Base-by-base conservation (phyloP, 768 basidiomycete species). In the Naganishia vishniacii region DNA sequence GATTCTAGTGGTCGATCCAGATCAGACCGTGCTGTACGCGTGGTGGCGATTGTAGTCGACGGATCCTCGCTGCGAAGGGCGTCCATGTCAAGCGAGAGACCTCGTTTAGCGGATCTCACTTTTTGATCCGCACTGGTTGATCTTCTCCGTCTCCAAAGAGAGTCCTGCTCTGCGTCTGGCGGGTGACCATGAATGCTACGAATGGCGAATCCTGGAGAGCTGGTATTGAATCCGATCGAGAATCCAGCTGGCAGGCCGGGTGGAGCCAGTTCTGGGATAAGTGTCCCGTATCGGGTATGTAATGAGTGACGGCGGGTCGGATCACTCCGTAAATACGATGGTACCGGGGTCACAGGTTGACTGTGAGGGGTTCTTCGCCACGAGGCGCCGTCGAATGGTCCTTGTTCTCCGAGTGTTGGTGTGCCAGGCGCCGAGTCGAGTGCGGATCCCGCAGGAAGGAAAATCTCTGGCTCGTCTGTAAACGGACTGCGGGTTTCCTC, bases 221-320 rank as follows among this genome's bases (percentile, higher is more conserved):
- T 69, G 7, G 77, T 75, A 37, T 75, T 76, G 32, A 78, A 61
- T 9, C 77, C 77, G 31, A 78, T 78, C 0, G 69, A 66, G 70
- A 78, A 77, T 0, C 75, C 75, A 7, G 74, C 72, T 1, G 73
- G 75, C 2, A 72, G 66, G 2, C 72, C 72, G 8, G 60, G 63
- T 1, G 72, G 72, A 20, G 69, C 67, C 16, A 71, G 56, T 32
- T 77, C 75, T 13, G 75, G 73, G 12, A 77, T 61, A 25, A 77
- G 71, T 1, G 71, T 72, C 4, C 75, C 75, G 64, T 73, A 75
- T 34, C 73, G 45, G 26, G 71, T 64, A 34, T 42, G 63, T 51
- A 61, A 23, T 63, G 51, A 40, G 16, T 47, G 59, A 20, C 41
- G 59, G 9, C 29, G 56, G 41, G 7, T 23, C 20, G 59, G 42